Conservation (phyloP, 148 eudicot genomes). For the Rheum nobile region DNA sequence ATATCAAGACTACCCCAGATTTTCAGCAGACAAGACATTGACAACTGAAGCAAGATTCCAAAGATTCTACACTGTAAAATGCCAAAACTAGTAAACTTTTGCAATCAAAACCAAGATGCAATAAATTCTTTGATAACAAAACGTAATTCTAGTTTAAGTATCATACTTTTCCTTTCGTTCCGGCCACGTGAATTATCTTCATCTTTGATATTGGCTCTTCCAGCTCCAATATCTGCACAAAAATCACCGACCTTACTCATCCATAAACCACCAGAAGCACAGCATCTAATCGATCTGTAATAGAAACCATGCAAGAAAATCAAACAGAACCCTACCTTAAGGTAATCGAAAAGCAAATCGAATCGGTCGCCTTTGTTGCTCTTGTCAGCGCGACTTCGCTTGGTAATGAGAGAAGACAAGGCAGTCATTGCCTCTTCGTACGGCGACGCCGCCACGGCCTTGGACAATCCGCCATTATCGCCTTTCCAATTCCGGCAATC, state of each 20-base stretch:
- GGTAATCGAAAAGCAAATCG: slow-evolving; percentile 59
- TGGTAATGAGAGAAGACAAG: slow-evolving; percentile 69
- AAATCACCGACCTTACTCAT: background rate
- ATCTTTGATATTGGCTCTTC: slow-evolving; percentile 69
- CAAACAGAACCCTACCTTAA: slow-evolving; percentile 31
- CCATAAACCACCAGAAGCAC: background rate
- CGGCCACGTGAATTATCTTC: slow-evolving; percentile 95
- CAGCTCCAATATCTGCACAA: slow-evolving; percentile 69
- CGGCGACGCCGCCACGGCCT: slow-evolving; percentile 12
- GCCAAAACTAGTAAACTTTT: background rate
- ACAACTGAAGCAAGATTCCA: background rate
- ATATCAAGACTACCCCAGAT: background rate
- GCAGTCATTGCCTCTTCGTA: slow-evolving; percentile 83
- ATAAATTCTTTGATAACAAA: background rate
- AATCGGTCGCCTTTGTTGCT: slow-evolving; percentile 60
- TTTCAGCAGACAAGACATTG: background rate
- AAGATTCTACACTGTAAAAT: background rate
- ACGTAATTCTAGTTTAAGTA: background rate
- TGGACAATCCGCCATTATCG: slow-evolving; percentile 19
- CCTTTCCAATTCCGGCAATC: slow-evolving; percentile 11
- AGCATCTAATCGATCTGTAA: background rate
- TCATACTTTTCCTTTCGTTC: slow-evolving; percentile 91
- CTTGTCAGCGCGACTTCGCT: slow-evolving; percentile 72
- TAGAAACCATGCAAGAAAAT: background rate
- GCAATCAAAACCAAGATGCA: background rate